Evolutionary conservation across 2,329 filamentous ascomycete species (phyloP), one percentile per base, ranked within the genome.

Genomic region (Geoglossum cookeanum): DNA sequence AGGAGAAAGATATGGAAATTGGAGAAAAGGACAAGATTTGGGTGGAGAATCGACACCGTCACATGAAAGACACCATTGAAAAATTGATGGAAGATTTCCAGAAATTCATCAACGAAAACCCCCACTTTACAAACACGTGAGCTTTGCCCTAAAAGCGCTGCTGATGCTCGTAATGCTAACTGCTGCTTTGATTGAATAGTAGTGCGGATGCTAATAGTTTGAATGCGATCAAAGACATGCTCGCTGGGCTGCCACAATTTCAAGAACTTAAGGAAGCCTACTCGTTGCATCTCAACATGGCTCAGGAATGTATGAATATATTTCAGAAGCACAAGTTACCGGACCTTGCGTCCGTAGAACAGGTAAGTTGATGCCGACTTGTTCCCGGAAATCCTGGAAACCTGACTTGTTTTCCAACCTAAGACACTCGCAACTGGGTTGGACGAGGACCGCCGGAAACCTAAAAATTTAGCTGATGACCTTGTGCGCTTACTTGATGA

Each of bases 61-160:
- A 98, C 70, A 98, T 98, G 92, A 95, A 94, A 68, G 90, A 97
- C 68, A 92, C 92, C 2, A 90, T 97, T 64, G 87, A 91, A 66
- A 94, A 91, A 69, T 75, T 98, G 60, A 92, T 91, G 76, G 79
- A 81, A 58, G 91, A 97, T 67, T 97, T 98, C 66, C 83, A 89
- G 64, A 90, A 83, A 66, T 98, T 98, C 71, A 78, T 95, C 64
- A 81, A 84, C 48, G 83, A 92, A 60, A 95, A 98, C 67, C 86
- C 90, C 13, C 87, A 97, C 66, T 97, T 97, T 65, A 87, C 87
- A 11, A 83, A 92, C 61, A 77, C 81, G 66, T 75, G 61, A 64
- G 62, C 45, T 27, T 56, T n/a, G 45, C 8, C 29, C 45, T 42
- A 6, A 27, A 47, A 29, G 11, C 9, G 17, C 37, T 32, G 29